Conservation (phyloP, 495 filamentous ascomycete genomes). For the Aspergillus leporis region DNA sequence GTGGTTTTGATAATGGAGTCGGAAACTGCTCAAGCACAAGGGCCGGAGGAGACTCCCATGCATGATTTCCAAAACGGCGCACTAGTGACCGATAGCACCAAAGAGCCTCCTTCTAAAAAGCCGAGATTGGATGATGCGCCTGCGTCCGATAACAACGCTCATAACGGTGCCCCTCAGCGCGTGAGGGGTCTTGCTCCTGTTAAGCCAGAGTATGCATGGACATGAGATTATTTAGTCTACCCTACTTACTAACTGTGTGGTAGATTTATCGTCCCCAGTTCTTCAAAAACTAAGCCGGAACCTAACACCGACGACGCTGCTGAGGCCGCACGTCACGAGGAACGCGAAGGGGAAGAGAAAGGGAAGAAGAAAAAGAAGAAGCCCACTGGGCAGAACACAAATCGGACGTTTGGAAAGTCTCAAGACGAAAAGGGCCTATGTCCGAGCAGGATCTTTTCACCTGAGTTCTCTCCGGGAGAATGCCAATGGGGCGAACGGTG, state of each 20-base stretch:
- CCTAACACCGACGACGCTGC: conserved; percentile 63
- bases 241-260: conserved; percentile 12
- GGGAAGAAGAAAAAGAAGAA: conserved; percentile 68
- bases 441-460: conserved; percentile 59
- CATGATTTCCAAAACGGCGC: conserved; percentile 12
- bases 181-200: conserved; percentile 75
- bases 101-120: conserved; percentile 60
- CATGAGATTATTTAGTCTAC: not conserved
- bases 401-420: conserved; percentile 78
- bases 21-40: conserved; percentile 12
- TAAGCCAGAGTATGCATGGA: conserved; percentile 71
- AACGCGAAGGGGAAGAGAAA: conserved; percentile 43
- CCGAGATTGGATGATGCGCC: conserved; percentile 51
- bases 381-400: conserved; percentile 82
- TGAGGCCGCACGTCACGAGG: conserved; percentile 55
- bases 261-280: conserved; percentile 58
- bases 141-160: conserved; percentile 23
- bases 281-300: conserved; percentile 20
- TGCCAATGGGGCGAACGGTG: conserved; percentile 80
- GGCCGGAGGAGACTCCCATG: conserved; percentile 15
- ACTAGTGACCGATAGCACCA: conserved; percentile 12
- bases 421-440: conserved; percentile 79
- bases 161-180: conserved; percentile 33
- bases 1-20: conserved; percentile 20
- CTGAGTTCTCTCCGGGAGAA: conserved; percentile 71